Conservation (phyloP, 129 eudicot genomes). For the Flaveria robusta region DNA sequence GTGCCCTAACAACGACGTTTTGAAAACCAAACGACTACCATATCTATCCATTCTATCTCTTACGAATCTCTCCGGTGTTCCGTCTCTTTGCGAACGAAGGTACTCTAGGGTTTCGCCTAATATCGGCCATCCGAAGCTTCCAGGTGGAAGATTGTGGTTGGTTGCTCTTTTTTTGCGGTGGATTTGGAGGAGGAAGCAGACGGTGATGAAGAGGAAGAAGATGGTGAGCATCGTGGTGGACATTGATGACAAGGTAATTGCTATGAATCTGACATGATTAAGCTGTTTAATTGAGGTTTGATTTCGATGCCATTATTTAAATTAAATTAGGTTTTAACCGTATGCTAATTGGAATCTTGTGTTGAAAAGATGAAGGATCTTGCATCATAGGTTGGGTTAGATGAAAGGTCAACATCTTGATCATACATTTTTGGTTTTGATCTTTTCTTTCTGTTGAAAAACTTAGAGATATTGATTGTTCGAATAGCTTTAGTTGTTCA, state of each 20-base stretch:
- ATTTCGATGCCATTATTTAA: neutral
- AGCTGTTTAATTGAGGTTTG: neutral
- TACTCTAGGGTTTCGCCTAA: constrained; percentile 22
- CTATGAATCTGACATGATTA: neutral
- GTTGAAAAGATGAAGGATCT: neutral
- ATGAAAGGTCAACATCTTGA: constrained; percentile 4
- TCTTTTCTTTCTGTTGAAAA: no score
- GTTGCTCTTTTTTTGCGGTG: neutral
- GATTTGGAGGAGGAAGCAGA: neutral
- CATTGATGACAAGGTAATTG: neutral
- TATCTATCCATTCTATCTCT: constrained; percentile 31
- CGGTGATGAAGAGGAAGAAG: neutral
- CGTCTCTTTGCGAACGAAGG: neutral
- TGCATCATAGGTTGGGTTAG: neutral
- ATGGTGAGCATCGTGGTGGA: neutral
- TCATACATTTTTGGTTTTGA: no score
- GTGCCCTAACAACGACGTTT: constrained; percentile 45
- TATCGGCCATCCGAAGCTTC: constrained; percentile 30
- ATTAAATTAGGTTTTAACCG: neutral
- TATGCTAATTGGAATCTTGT: neutral
- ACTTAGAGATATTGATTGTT: no score
- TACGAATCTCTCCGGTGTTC: constrained; percentile 26
- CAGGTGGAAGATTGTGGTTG: constrained; percentile 22
- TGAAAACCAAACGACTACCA: constrained; percentile 38
- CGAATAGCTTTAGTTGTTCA: no score